Conservation (phyloP, 1,284 basidiomycete genomes). For the Heterobasidion annosum region DNA sequence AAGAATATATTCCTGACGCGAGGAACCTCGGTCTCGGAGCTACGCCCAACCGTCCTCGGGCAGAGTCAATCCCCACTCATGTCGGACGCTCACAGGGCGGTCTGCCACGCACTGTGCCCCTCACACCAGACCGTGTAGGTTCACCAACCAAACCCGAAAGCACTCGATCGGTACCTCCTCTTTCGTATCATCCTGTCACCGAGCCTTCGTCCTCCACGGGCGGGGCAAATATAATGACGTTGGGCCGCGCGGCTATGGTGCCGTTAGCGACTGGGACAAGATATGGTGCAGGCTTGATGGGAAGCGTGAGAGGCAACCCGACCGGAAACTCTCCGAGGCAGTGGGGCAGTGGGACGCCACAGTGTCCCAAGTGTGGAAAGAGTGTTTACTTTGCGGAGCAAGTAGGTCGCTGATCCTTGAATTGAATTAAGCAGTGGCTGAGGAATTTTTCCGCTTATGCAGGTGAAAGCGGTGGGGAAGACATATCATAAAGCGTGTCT, state of each 20-base stretch:
- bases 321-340: constrained; percentile 15
- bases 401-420: constrained; percentile 17
- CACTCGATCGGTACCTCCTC: neutral
- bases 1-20: neutral
- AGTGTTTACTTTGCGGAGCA: constrained; percentile 61
- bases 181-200: neutral
- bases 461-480: constrained; percentile 70
- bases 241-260: constrained; percentile 6
- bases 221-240: constrained; percentile 1
- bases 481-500: constrained; percentile 72
- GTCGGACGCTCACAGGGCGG: constrained; percentile 25
- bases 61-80: constrained; percentile 21
- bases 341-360: constrained; percentile 39
- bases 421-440: neutral
- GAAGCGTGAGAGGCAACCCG: constrained; percentile 16
- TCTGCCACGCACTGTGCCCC: constrained; percentile 28
- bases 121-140: constrained; percentile 15
- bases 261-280: constrained; percentile 40
- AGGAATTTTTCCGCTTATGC: neutral
- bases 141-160: neutral
- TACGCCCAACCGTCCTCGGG: neutral
- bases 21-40: neutral
- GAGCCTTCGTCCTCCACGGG: neutral
- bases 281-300: constrained; percentile 36
- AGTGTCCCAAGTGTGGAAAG: constrained; percentile 48